Evolutionary conservation across 2,329 filamentous ascomycete species (phyloP), one percentile per base, ranked within the genome.

Genomic region (Thermothelomyces thermophilus): DNA sequence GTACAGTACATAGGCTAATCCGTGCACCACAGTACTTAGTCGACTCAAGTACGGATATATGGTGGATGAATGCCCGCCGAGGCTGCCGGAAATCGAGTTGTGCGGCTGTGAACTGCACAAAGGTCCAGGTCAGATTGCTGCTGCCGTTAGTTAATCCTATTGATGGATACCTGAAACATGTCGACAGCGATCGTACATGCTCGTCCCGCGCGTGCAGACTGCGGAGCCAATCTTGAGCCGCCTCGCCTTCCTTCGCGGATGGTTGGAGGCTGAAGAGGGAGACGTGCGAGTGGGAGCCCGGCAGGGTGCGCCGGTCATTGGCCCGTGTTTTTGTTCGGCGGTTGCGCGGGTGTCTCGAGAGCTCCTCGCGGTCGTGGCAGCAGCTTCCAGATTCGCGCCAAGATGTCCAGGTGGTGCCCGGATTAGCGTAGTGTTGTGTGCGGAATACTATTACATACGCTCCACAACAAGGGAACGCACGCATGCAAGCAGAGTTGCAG

Each of bases 221-320:
- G 43, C 39, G 45, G 20, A 35, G 41, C 44, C 34, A 46, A 46
- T 40, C 42, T 45, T 16, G 42, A 45, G 36, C 36, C 45, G 35
- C 20, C n/a, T 22, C 16, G 13, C 11, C 22, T 45, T 41, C 46
- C 39, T 44, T 17, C 26, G 33, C 22, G 33, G 41, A 35, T 17
- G 31, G 41, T 34, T 43, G 41, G 26, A 8, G n/a, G 41, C 16
- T 28, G 34, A 33, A 24, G 41, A 37, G 46, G 37, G 30, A n/a
- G 9, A n/a, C 17, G 35, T 6, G n/a, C 26, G 41, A 40, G 44
- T 45, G 42, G 42, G 48, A 51, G 41, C 10, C 36, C 43, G 33
- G 42, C 30, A 41, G 36, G 48, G 5, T 24, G 37, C 42, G 43
- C 10, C 17, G 46, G 24, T 42, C 43, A 46, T 37, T 42, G 48